These are phyloP conservation scores for Skeletonema potamos DNA, from an alignment of 108 stramenopile species.

Conservation along the genomic window DNA sequence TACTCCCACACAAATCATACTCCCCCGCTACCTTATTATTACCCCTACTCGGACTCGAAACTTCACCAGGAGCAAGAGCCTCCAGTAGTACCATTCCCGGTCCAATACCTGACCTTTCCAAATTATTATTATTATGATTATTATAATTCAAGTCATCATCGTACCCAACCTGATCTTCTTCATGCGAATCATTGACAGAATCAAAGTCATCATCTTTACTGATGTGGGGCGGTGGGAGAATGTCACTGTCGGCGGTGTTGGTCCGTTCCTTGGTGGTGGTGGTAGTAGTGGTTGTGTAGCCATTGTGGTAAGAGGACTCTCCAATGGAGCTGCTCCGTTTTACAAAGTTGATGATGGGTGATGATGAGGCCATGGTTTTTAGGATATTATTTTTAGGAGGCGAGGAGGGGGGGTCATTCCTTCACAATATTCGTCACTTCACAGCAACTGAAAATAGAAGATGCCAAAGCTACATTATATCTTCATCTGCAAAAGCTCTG, in stretches of 20 bases:
- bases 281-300: no score
- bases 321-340: neutral
- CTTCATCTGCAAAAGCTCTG: no score
- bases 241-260: neutral
- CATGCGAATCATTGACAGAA: neutral
- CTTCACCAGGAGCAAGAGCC: neutral
- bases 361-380: neutral
- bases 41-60: neutral
- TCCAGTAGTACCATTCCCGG: neutral
- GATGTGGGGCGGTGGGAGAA: neutral
- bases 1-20: constrained; percentile 48
- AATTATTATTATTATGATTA: neutral
- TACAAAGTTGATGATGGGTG: neutral
- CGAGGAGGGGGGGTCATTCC: no score
- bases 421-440: no score
- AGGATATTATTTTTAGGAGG: neutral
- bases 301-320: neutral
- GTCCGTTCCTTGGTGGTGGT: neutral
- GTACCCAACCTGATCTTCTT: no score
- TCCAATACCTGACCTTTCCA: neutral
- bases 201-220: neutral
- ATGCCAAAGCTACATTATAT: no score
- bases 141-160: neutral
- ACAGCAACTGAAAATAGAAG: no score
- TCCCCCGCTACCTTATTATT: neutral